These are phyloP conservation scores for Lodderomyces jiufengensis DNA, from an alignment of 1,139 yeast genomes.

Conservation along the genomic window DNA sequence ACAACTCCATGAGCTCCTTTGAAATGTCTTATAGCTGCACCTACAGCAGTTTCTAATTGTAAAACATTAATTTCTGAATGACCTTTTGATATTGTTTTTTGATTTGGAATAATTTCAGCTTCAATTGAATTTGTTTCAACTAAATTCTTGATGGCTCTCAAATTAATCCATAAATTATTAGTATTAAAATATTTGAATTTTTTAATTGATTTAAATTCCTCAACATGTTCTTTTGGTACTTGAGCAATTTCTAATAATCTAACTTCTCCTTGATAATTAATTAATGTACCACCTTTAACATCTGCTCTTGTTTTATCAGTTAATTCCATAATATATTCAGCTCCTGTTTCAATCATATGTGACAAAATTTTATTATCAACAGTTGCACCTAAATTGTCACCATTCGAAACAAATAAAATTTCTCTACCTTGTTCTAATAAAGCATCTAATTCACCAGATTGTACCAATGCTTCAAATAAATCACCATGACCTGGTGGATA, in stretches of 20 bases:
- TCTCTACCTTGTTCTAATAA: constrained; percentile 93
- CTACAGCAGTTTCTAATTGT: constrained; percentile 97
- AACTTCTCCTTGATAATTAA: constrained; percentile 92
- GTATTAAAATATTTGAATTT: constrained; percentile 98
- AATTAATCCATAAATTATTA: constrained; percentile 94
- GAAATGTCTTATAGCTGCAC: constrained; percentile 98
- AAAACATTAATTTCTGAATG: constrained; percentile 77
- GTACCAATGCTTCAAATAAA: constrained; percentile 83
- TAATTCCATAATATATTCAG: constrained; percentile 97
- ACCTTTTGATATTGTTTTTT: constrained; percentile 76
- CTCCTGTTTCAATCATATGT: constrained; percentile 87
- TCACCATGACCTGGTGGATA: constrained; percentile 99
- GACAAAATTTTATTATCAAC: constrained; percentile 87
- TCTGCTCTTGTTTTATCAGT: constrained; percentile 99
- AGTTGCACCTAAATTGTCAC: constrained; percentile 98
- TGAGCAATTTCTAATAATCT: constrained; percentile 96
- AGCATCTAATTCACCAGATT: constrained; percentile 89
- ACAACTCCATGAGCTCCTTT: constrained; percentile 96
- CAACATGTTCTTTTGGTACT: constrained; percentile 98
- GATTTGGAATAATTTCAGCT: constrained; percentile 94
- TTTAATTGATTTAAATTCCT: constrained; percentile 96
- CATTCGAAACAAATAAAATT: constrained; percentile 90
- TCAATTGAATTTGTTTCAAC: constrained; percentile 81
- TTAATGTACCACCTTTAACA: constrained; percentile 98
- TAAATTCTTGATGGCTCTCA: constrained; percentile 88